Conservation (phyloP, 1,284 basidiomycete genomes). For the Anthracocystis walkeri region DNA sequence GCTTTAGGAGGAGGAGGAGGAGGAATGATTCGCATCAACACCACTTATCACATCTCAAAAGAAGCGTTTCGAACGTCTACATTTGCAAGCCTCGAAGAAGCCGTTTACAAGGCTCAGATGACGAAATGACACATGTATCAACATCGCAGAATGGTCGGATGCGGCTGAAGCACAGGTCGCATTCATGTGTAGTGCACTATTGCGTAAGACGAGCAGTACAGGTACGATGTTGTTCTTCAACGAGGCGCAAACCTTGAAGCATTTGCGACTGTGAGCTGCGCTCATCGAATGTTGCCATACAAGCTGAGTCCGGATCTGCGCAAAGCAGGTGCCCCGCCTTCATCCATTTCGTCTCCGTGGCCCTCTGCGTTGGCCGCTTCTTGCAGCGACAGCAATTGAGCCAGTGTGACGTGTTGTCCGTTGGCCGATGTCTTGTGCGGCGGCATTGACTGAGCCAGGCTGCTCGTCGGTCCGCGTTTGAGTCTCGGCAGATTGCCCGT, state of each 20-base stretch:
- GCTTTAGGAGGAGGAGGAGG: conserved; percentile 14
- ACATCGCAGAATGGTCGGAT: not conserved
- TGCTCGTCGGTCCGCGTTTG: conserved; percentile 6
- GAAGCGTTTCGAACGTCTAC: not conserved
- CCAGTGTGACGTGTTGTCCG: conserved; percentile 28
- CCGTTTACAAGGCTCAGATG: not conserved
- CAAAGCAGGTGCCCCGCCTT: conserved; percentile 5
- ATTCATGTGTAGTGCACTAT: not conserved
- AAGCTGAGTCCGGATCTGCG: conserved; percentile 30
- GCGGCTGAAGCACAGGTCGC: not conserved
- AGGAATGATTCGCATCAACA: not conserved
- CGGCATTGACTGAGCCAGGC: not conserved
- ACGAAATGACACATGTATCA: conserved; percentile 6
- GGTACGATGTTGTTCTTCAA: not conserved
- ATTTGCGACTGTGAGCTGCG: not conserved
- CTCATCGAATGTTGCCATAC: conserved; percentile 41
- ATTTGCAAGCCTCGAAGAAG: not conserved
- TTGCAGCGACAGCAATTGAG: conserved; percentile 33
- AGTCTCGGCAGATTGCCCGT: not conserved
- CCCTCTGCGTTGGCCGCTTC: not conserved
- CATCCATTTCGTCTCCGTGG: conserved; percentile 7
- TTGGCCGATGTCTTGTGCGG: conserved; percentile 4
- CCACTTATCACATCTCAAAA: not conserved
- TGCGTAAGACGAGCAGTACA: not conserved
- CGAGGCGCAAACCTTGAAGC: not conserved